A percentile compares a stretch with the other conserved stretches of the same genome.
Evolutionary conservation across 306 rosid species (phyloP).

Genomic region (Betula pendula): DNA sequence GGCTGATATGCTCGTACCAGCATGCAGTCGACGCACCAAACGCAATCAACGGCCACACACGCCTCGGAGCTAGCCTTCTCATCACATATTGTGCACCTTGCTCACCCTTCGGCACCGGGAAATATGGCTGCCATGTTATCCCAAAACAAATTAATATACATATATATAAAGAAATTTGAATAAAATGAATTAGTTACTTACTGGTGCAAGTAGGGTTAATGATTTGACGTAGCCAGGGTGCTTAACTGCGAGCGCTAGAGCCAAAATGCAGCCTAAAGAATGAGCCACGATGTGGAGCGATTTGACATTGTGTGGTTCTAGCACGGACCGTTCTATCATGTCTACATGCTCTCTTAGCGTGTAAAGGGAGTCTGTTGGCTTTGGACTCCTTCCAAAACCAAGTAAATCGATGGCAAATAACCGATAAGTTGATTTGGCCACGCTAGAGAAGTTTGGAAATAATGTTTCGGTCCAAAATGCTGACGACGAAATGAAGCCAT

Average conservation of each 20-base stretch:
- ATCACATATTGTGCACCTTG: slow-evolving; percentile 74
- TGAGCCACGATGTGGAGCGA: slow-evolving; percentile 96
- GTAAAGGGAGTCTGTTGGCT: slow-evolving; percentile 79
- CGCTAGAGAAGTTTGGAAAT: slow-evolving; percentile 68
- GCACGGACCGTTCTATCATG: slow-evolving; percentile 71
- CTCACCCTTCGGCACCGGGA: slow-evolving; percentile 68
- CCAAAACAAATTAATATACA: not conserved
- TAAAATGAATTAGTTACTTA: slow-evolving; percentile 19
- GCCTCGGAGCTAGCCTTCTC: slow-evolving; percentile 84
- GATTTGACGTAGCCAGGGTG: slow-evolving; percentile 77
- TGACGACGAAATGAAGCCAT: slow-evolving; percentile 92
- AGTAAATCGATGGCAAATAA: slow-evolving; percentile 87
- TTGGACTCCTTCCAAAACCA: slow-evolving; percentile 93
- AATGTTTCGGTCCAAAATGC: slow-evolving; percentile 89
- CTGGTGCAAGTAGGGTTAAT: slow-evolving; percentile 90
- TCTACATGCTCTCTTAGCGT: slow-evolving; percentile 83
- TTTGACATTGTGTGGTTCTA: slow-evolving; percentile 69
- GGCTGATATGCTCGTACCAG: slow-evolving; percentile 90
- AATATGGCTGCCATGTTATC: slow-evolving; percentile 51
- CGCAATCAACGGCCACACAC: slow-evolving; percentile 80
- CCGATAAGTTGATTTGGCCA: slow-evolving; percentile 50
- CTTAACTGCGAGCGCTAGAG: slow-evolving; percentile 78
- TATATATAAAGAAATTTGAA: not conserved
- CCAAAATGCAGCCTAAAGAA: slow-evolving; percentile 88
- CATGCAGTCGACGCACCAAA: slow-evolving; percentile 84